phyloP scores from a whole-genome alignment of 108 stramenopile species.

The Nitzschia sp. region DNA sequence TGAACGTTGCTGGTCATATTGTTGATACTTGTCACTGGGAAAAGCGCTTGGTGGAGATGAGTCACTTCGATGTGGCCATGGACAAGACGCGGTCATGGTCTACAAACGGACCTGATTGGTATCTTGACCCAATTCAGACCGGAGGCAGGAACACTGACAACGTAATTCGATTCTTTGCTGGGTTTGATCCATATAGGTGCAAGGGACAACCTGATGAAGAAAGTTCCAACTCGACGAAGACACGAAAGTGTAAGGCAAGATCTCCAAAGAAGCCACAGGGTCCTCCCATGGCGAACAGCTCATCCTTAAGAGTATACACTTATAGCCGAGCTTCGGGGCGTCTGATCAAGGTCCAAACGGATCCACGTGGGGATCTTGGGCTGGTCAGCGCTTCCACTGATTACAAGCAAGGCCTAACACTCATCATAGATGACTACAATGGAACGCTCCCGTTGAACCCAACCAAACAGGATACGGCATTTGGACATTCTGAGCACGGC shows the following conservation, averaged over 20 bases:
- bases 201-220: not conserved
- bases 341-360: constrained; percentile 44
- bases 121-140: constrained; percentile 6
- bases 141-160: not conserved
- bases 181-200: constrained; percentile 29
- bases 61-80: constrained; percentile 45
- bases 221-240: not conserved
- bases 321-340: constrained; percentile 63
- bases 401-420: constrained; percentile 56
- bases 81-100: constrained; percentile 13
- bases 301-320: constrained; percentile 25
- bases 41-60: constrained; percentile 56
- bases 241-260: not conserved
- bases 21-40: constrained; percentile 53
- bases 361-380: constrained; percentile 43
- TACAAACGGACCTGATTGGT: not conserved
- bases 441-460: constrained; percentile 64
- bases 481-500: constrained; percentile 32
- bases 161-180: constrained; percentile 27
- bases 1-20: constrained; percentile 26
- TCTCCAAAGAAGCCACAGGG: not conserved
- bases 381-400: constrained; percentile 45
- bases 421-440: constrained; percentile 62
- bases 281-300: not conserved
- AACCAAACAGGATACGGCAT: constrained; percentile 63